Percentiles rank a stretch among this genome's conserved stretches.
phyloP scores from a whole-genome alignment of 768 basidiomycete genomes.

The Rhodotorula paludigena region DNA sequence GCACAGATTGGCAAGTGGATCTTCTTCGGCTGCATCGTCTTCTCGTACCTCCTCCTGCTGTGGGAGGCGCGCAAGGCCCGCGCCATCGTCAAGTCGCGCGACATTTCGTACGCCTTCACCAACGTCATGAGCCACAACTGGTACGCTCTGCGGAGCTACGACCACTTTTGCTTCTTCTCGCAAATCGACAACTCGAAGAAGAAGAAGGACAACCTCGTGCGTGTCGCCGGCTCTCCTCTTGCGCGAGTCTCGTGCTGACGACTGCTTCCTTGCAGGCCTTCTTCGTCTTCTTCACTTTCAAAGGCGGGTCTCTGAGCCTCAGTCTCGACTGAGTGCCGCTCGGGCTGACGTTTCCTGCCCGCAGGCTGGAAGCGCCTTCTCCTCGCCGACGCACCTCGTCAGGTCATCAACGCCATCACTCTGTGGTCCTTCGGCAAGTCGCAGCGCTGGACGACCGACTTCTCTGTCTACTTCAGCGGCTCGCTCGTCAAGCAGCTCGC shows the following conservation, averaged over 20 bases:
- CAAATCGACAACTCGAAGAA: conserved; percentile 95
- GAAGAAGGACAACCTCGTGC: conserved; percentile 94
- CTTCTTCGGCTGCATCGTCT: conserved; percentile 96
- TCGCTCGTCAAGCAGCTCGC: conserved; percentile 56
- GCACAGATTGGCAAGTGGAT: conserved; percentile 76
- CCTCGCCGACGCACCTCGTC: conserved; percentile 91
- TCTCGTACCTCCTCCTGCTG: conserved; percentile 90
- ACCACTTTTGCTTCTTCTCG: conserved; percentile 97
- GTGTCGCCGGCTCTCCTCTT: too few species aligned
- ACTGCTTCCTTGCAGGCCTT: too few species aligned
- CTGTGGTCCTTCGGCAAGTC: conserved; percentile 81
- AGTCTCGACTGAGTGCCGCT: not conserved
- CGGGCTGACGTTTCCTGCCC: not conserved
- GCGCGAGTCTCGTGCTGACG: too few species aligned
- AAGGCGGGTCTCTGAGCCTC: not conserved
- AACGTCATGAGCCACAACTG: conserved; percentile 96
- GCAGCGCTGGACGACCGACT: conserved; percentile 69
- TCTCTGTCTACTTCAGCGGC: conserved; percentile 53
- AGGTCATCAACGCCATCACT: conserved; percentile 95
- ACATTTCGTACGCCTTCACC: conserved; percentile 97
- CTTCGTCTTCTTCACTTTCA: conserved; percentile 51
- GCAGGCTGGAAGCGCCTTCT: conserved; percentile 80
- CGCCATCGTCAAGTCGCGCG: conserved; percentile 88
- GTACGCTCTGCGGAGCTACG: conserved; percentile 64
- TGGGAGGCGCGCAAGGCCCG: conserved; percentile 90